Evolutionary conservation across 768 basidiomycete genomes (phyloP).

Genomic region (Rhodotorula toruloides): DNA sequence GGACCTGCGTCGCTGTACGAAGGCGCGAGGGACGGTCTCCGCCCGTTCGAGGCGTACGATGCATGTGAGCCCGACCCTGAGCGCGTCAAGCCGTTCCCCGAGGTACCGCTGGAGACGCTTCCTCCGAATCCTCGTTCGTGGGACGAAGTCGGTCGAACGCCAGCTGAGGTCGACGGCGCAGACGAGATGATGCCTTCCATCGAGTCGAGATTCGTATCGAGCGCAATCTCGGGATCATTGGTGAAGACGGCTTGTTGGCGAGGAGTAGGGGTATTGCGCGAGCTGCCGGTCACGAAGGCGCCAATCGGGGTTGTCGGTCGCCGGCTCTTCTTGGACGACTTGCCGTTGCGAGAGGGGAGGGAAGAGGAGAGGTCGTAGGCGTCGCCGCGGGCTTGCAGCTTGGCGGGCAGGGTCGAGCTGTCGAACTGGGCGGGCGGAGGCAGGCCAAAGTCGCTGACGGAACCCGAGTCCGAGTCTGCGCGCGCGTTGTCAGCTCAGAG

Average conservation of each 20-base stretch:
- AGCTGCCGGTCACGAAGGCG: neutral
- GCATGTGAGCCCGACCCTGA: neutral
- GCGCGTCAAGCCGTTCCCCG: neutral
- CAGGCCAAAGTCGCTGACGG: neutral
- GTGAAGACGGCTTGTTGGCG: conserved; percentile 17
- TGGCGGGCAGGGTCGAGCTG: conserved; percentile 25
- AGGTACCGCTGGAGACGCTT: conserved; percentile 9
- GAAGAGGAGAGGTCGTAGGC: conserved; percentile 4
- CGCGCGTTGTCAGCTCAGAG: conserved; percentile 3
- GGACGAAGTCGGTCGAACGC: conserved; percentile 1
- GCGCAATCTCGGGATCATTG: conserved; percentile 46
- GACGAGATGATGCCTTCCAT: conserved; percentile 77
- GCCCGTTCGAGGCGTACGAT: neutral
- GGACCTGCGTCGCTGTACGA: neutral
- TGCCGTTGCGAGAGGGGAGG: neutral
- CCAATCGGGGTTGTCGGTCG: conserved; percentile 14
- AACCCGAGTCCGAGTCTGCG: conserved; percentile 10
- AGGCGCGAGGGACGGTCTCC: conserved; percentile 10
- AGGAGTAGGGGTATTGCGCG: neutral
- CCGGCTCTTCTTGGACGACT: conserved; percentile 9
- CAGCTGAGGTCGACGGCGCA: conserved; percentile 5
- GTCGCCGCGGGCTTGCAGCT: conserved; percentile 39
- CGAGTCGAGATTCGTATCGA: conserved; percentile 65
- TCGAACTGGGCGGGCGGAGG: conserved; percentile 13
- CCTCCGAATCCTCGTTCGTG: neutral